phyloP scores from a whole-genome alignment of 2,329 filamentous ascomycete genomes.

The Lasiodiplodia theobromae region DNA sequence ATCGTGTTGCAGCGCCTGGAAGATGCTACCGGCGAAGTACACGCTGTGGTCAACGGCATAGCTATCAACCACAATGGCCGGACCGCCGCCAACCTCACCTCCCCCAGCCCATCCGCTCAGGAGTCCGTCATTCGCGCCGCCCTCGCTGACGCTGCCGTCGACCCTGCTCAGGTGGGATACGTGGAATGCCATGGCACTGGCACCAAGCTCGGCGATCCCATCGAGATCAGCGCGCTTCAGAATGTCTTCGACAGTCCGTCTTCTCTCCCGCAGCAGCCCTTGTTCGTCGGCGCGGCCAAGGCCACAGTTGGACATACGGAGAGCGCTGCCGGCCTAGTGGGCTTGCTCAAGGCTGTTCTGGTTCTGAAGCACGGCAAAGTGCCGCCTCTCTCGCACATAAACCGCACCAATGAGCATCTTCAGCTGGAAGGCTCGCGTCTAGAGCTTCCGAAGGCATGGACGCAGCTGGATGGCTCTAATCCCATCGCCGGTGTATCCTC shows the following conservation, averaged over 20 bases:
- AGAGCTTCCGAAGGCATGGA: background rate
- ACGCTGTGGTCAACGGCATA: slow-evolving; percentile 52
- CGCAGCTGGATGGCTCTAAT: background rate
- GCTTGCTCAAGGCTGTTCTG: slow-evolving; percentile 45
- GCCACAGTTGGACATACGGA: slow-evolving; percentile 51
- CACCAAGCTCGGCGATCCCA: slow-evolving; percentile 15
- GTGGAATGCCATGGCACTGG: slow-evolving; percentile 39
- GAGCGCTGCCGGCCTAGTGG: slow-evolving; percentile 42
- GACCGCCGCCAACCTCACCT: slow-evolving; percentile 47
- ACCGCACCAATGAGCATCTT: background rate
- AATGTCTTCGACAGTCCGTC: background rate
- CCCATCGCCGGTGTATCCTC: background rate
- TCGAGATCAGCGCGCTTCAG: slow-evolving; percentile 29
- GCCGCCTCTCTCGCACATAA: slow-evolving; percentile 39
- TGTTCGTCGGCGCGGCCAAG: slow-evolving; percentile 33
- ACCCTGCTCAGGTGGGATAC: slow-evolving; percentile 33
- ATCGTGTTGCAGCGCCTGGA: slow-evolving; percentile 60
- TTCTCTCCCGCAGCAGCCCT: background rate
- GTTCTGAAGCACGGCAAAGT: slow-evolving; percentile 44
- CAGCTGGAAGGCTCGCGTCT: background rate
- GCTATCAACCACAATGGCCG: slow-evolving; percentile 59
- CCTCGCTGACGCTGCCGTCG: slow-evolving; percentile 46
- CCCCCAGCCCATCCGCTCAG: slow-evolving; percentile 47
- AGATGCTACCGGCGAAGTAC: slow-evolving; percentile 59
- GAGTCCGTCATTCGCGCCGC: slow-evolving; percentile 43